Evolutionary conservation across 805 yeast species (phyloP).

Genomic region (Kluyveromyces dobzhanskii): DNA sequence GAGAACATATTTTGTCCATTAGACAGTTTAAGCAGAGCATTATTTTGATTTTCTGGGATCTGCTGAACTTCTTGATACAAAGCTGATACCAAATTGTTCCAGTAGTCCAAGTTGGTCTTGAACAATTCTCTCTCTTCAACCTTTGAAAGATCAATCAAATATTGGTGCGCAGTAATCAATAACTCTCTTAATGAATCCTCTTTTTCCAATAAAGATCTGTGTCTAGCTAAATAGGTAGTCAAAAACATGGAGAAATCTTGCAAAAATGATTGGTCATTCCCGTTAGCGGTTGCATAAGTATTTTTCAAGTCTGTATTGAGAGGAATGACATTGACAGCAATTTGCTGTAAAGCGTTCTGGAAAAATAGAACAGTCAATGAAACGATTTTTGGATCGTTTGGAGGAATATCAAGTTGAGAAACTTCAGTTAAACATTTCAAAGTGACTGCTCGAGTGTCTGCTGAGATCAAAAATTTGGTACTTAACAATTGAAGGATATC

Average conservation of each 20-base stretch:
- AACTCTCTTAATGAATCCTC: constrained; percentile 49
- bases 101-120: constrained; percentile 91
- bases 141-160: constrained; percentile 74
- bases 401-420: constrained; percentile 54
- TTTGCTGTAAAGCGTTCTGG: constrained; percentile 61
- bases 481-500: constrained; percentile 65
- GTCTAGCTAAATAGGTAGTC: constrained; percentile 74
- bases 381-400: constrained; percentile 33
- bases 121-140: constrained; percentile 94
- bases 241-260: constrained; percentile 93
- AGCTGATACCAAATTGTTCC: constrained; percentile 79
- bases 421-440: constrained; percentile 92
- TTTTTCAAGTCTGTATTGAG: constrained; percentile 59
- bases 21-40: constrained; percentile 69
- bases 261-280: constrained; percentile 84
- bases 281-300: constrained; percentile 65
- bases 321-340: constrained; percentile 59
- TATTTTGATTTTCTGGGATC: constrained; percentile 60
- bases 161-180: constrained; percentile 64
- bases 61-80: constrained; percentile 80
- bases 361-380: constrained; percentile 60
- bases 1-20: constrained; percentile 28
- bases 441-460: constrained; percentile 74
- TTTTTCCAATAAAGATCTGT: constrained; percentile 53
- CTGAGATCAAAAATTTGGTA: constrained; percentile 65